Percentiles rank a stretch among this genome's conserved stretches.
Evolutionary conservation across 1,139 yeast species (phyloP).

Genomic region (Zygosaccharomyces pseudobailii): DNA sequence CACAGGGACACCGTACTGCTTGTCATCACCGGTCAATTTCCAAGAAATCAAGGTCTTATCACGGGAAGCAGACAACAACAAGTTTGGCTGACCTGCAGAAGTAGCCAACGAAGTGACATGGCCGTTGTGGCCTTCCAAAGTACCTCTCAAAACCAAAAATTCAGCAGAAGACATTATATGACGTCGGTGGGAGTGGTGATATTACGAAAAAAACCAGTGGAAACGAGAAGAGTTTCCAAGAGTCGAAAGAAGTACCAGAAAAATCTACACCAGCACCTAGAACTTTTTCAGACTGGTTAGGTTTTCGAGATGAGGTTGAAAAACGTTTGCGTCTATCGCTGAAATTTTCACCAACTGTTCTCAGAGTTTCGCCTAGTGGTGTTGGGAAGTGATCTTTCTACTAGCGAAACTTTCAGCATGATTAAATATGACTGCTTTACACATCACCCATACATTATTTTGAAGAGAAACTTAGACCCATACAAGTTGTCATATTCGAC

Average conservation of each 20-base stretch:
- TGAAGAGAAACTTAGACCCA: background rate
- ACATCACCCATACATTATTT: conserved; percentile 7
- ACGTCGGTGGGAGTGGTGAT: background rate
- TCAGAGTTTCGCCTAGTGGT: conserved; percentile 18
- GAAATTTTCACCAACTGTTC: conserved; percentile 25
- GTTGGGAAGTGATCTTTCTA: conserved; percentile 4
- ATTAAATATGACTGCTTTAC: conserved; percentile 11
- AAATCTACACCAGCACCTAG: background rate
- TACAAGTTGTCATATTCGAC: too few relatives aligned
- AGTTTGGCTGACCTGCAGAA: conserved; percentile 97
- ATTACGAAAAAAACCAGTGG: background rate
- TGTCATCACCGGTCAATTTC: conserved; percentile 97
- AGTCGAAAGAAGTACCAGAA: background rate
- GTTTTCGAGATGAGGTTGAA: conserved; percentile 1
- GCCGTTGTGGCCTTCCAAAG: conserved; percentile 90
- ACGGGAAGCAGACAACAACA: conserved; percentile 97
- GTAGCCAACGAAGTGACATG: conserved; percentile 99
- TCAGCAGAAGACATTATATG: conserved; percentile 53
- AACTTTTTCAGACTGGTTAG: background rate
- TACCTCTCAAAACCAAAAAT: conserved; percentile 99
- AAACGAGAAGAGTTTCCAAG: background rate
- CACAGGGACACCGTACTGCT: conserved; percentile 97
- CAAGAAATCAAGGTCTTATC: conserved; percentile 98
- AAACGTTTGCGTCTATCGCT: conserved; percentile 7
- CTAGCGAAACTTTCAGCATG: conserved; percentile 20